Evolutionary conservation across 2,329 filamentous ascomycete species (phyloP), one percentile per base, ranked within the genome.

Genomic region (Alternaria tenuissima): DNA sequence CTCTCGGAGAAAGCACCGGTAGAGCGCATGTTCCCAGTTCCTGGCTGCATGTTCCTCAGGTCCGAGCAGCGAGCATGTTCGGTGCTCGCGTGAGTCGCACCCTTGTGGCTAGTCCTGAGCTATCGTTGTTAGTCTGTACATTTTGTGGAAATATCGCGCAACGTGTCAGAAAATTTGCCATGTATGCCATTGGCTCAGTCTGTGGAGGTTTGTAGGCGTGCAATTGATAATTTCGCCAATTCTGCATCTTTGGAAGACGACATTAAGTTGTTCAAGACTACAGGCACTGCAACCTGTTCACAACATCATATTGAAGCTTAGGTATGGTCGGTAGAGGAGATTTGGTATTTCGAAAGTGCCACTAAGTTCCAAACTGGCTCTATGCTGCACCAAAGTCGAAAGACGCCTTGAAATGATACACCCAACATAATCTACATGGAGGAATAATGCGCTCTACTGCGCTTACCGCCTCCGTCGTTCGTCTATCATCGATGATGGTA

Each of bases 401-500:
- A 71, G 70, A 63, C 72, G 69, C 70, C 70, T 68, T 70, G 65
- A 66, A 64, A 72, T 68, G 65, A 63, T 73, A 76, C 72, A 74
- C 69, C 69, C 70, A 73, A 74, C 65, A 71, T 76, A 75, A 70
- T 71, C 71, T 77, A 77, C 73, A 78, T 56, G 65, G 63, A 64
- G 66, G 66, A 52, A 67, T 62, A 63, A 66, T 64, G 62, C 68
- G 61, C 62, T 62, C 59, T 57, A 57, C 51, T 54, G 57, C 63
- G 66, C 67, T 56, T 65, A 52, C 67, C 66, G 65, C 65, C 74
- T 70, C 71, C 70, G 70, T 77, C 73, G 67, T 78, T 77, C 75
- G 76, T 79, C 76, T 78, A 79, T 77, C 74, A 73, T 74, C 67
- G 64, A 61, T 78, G 68, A 69, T 78, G 71, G 67, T 79, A 79